Percentiles rank a stretch among this genome's conserved stretches.
Conservation (phyloP, 352 stramenopile genomes). For the Lagenidium giganteum region DNA sequence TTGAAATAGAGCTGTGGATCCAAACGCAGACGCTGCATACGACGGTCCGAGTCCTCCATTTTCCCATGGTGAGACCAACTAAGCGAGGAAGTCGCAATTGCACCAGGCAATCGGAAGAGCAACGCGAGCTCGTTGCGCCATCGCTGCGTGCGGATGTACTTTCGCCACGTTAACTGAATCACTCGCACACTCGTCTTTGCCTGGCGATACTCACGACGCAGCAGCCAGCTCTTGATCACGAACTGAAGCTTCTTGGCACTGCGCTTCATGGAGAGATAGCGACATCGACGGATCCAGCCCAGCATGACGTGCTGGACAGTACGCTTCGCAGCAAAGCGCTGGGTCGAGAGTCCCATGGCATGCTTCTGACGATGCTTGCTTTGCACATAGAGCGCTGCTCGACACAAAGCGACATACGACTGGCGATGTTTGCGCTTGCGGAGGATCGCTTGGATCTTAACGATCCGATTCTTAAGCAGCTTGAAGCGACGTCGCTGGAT, state of each 20-base stretch:
- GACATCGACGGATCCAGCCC: constrained; percentile 38
- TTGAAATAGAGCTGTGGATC: constrained; percentile 42
- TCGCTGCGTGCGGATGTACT: constrained; percentile 22
- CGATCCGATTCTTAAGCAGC: constrained; percentile 55
- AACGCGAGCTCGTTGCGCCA: constrained; percentile 45
- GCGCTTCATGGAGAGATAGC: constrained; percentile 29
- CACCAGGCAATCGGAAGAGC: constrained; percentile 30
- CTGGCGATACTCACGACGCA: constrained; percentile 35
- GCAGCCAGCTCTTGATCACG: constrained; percentile 46
- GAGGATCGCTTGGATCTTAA: constrained; percentile 55
- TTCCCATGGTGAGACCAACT: constrained; percentile 43
- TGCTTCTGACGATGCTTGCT: constrained; percentile 33
- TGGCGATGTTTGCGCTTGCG: constrained; percentile 35
- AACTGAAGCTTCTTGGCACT: constrained; percentile 35
- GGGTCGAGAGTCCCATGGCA: constrained; percentile 15
- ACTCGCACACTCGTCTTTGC: constrained; percentile 17
- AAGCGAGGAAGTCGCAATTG: constrained; percentile 5
- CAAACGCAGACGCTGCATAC: constrained; percentile 44
- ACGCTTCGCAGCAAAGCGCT: constrained; percentile 24
- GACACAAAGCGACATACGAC: constrained; percentile 21
- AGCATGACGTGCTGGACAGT: constrained; percentile 44
- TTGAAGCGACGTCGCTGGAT: constrained; percentile 60
- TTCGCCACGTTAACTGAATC: constrained; percentile 41
- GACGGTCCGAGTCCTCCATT: constrained; percentile 67
- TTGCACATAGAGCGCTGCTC: constrained; percentile 31